Percentiles rank a stretch among this genome's conserved stretches.
Conservation (phyloP, 768 basidiomycete species). For the Boletus rubroflammeus region DNA sequence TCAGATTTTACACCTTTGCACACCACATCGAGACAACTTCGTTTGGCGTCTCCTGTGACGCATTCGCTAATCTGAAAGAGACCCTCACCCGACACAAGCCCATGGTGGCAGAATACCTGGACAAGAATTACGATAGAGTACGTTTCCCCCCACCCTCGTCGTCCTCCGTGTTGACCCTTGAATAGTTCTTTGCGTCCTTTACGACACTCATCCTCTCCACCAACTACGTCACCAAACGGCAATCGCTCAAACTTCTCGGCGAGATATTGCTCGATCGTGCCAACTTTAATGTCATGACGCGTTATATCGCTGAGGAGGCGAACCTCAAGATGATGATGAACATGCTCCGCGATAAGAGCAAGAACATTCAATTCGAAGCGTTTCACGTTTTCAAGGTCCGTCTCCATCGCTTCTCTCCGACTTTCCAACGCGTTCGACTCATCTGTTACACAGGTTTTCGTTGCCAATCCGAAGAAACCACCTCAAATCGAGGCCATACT, state of each 20-base stretch:
- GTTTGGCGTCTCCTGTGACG: constrained; percentile 97
- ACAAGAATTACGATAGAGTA: constrained; percentile 95
- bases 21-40: constrained; percentile 97
- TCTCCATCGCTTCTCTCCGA: background rate
- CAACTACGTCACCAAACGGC: constrained; percentile 99
- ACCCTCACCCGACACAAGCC: constrained; percentile 95
- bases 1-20: constrained; percentile 93
- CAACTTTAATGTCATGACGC: constrained; percentile 98
- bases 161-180: background rate
- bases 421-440: background rate
- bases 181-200: constrained; percentile 93
- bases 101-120: constrained; percentile 96
- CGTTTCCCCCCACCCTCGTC: constrained; percentile 23
- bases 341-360: constrained; percentile 93
- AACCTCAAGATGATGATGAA: constrained; percentile 99
- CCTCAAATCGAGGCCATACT: constrained; percentile 90
- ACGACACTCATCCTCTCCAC: constrained; percentile 86
- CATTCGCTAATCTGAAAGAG: constrained; percentile 97
- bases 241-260: constrained; percentile 95
- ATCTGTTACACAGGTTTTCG: constrained; percentile 67
- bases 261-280: constrained; percentile 97
- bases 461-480: constrained; percentile 99
- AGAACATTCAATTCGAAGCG: constrained; percentile 99
- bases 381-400: constrained; percentile 99
- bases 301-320: constrained; percentile 90